phyloP scores from a whole-genome alignment of 306 rosid species.

The Castanospermum australe region DNA sequence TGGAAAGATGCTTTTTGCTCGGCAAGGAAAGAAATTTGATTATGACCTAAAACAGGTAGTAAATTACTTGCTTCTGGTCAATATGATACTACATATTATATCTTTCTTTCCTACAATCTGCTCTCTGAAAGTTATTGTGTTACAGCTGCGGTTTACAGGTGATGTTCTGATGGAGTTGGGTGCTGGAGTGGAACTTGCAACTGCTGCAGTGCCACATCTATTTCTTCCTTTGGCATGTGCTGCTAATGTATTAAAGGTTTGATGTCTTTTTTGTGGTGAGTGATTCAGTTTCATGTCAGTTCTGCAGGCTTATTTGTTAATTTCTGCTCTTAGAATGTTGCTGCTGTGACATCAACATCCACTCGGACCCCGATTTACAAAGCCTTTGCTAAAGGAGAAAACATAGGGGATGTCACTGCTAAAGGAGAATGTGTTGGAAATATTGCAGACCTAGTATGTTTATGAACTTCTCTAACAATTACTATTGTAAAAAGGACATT shows the following conservation, averaged over 20 bases:
- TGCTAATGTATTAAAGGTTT: constrained; percentile 92
- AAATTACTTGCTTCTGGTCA: background rate
- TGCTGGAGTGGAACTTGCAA: constrained; percentile 92
- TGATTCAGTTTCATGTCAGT: background rate
- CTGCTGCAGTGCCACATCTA: constrained; percentile 87
- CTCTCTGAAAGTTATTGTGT: constrained; percentile 26
- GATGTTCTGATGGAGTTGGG: constrained; percentile 99
- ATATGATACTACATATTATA: background rate
- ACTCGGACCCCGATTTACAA: constrained; percentile 98
- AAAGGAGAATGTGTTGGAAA: constrained; percentile 99
- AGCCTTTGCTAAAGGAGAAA: constrained; percentile 98
- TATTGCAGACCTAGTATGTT: constrained; percentile 90
- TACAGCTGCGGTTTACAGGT: constrained; percentile 86
- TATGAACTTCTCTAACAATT: constrained; percentile 24
- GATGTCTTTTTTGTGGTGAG: background rate
- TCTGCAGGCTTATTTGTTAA: constrained; percentile 27
- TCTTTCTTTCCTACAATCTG: constrained; percentile 2
- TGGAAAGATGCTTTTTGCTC: constrained; percentile 96
- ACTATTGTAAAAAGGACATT: background rate
- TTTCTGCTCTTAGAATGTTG: constrained; percentile 71
- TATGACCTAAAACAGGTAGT: constrained; percentile 91
- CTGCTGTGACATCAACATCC: constrained; percentile 97
- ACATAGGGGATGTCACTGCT: constrained; percentile 98
- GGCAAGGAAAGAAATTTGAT: constrained; percentile 97
- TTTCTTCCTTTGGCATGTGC: constrained; percentile 99